phyloP scores from a whole-genome alignment of 768 basidiomycete species.

The Cyclocybe aegerita region DNA sequence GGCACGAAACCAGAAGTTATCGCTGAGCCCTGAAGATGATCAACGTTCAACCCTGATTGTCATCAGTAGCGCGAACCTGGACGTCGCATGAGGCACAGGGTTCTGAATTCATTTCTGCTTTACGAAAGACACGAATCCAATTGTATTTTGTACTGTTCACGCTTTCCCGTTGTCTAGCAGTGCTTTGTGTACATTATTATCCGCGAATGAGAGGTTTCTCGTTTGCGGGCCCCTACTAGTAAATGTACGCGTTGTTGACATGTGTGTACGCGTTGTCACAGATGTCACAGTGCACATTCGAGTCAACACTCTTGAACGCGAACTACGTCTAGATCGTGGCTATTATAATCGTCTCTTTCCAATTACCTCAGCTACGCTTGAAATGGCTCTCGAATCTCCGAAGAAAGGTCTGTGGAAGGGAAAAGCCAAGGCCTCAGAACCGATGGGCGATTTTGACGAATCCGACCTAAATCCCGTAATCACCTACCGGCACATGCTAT shows the following conservation, averaged over 20 bases:
- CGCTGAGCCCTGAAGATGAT: not conserved
- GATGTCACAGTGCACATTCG: conserved; percentile 1
- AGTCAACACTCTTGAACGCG: not conserved
- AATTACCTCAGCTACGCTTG: not conserved
- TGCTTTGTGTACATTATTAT: too few relatives aligned
- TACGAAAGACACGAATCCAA: too few relatives aligned
- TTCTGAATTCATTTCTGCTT: too few relatives aligned
- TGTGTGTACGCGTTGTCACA: conserved; percentile 16
- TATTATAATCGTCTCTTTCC: not conserved
- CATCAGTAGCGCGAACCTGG: too few relatives aligned
- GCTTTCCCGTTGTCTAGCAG: too few relatives aligned
- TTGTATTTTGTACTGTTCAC: too few relatives aligned
- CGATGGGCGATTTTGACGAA: conserved; percentile 30
- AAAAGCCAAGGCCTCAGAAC: conserved; percentile 42
- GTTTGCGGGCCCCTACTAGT: not conserved
- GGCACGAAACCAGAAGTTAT: conserved; percentile 24
- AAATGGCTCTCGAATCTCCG: conserved; percentile 10
- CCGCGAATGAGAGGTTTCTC: too few relatives aligned
- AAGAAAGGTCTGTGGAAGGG: conserved; percentile 49
- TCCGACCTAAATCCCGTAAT: conserved; percentile 65
- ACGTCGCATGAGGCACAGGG: too few relatives aligned
- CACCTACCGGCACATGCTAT: conserved; percentile 78
- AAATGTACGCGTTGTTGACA: conserved; percentile 17
- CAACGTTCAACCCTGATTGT: too few relatives aligned
- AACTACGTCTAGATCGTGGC: too few relatives aligned